Conservation (phyloP, 23 red algal genomes). For the Cyanidiococcus yangmingshanensis region DNA sequence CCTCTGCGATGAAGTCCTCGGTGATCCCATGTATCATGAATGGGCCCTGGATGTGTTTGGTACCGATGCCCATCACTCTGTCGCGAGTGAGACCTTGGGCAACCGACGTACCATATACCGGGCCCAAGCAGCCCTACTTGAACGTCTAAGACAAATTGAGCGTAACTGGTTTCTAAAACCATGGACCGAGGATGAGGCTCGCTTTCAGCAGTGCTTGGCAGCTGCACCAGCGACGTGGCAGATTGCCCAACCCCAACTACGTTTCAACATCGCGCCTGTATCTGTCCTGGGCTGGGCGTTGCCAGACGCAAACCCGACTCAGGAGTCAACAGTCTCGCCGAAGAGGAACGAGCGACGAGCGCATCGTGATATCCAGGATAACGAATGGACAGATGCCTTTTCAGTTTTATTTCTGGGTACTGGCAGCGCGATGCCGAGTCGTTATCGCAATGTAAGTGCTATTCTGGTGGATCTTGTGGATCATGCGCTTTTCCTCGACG, state of each 20-base stretch:
- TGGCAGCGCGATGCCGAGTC: slow-evolving; percentile 64
- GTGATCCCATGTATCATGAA: not conserved
- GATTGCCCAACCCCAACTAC: slow-evolving; percentile 21
- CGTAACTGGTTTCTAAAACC: slow-evolving; percentile 1
- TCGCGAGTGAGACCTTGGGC: not conserved
- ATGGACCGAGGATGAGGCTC: not conserved
- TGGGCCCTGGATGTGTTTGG: slow-evolving; percentile 11
- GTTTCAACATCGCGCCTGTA: slow-evolving; percentile 28
- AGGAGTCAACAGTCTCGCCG: not conserved
- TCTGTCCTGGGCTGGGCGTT: slow-evolving; percentile 10
- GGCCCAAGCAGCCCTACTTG: not conserved
- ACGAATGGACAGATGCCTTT: not conserved
- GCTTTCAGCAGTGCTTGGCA: not conserved
- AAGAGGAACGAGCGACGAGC: slow-evolving; percentile 20
- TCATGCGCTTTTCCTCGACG: slow-evolving; percentile 60
- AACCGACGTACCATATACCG: not conserved
- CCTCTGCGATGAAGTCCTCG: not conserved
- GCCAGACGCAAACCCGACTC: slow-evolving; percentile 19
- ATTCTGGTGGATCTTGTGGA: slow-evolving; percentile 61
- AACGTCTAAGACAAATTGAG: not conserved
- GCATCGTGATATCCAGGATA: slow-evolving; percentile 6
- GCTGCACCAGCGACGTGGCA: not conserved
- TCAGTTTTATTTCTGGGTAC: slow-evolving; percentile 75
- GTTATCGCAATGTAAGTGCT: slow-evolving; percentile 72
- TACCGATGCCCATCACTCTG: not conserved